Percentiles rank a stretch among this genome's conserved stretches.
These are phyloP conservation scores for Candida rishiriensis DNA, from an alignment of 805 yeast genomes.

Conservation along the genomic window DNA sequence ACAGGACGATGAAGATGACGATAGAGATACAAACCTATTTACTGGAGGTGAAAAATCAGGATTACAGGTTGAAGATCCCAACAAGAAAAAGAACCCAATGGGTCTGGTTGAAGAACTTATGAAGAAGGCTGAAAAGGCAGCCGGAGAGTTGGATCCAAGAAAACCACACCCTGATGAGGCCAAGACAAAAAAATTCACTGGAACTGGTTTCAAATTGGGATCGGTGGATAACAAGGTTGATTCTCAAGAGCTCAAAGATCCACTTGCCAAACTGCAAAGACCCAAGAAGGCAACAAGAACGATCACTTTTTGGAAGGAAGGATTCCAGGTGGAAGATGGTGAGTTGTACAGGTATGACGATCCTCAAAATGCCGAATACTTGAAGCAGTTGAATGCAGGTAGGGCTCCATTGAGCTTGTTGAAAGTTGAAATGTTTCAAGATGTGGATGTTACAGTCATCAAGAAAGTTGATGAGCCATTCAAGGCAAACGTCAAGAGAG, in stretches of 20 bases:
- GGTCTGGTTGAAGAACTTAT: conserved; percentile 51
- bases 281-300: conserved; percentile 60
- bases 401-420: conserved; percentile 84
- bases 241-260: conserved; percentile 29
- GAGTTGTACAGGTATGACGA: conserved; percentile 83
- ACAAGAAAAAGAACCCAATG: conserved; percentile 31
- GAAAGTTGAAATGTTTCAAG: conserved; percentile 84
- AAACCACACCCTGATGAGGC: conserved; percentile 22
- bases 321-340: conserved; percentile 94
- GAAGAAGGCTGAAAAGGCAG: conserved; percentile 65
- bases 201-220: conserved; percentile 51
- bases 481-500: conserved; percentile 42
- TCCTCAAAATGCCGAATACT: conserved; percentile 75
- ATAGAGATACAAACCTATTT: conserved; percentile 36
- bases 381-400: conserved; percentile 80
- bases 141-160: conserved; percentile 40
- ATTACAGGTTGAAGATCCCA: conserved; percentile 74
- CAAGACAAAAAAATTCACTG: conserved; percentile 34
- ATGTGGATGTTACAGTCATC: conserved; percentile 85
- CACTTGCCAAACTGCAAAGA: conserved; percentile 14
- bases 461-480: conserved; percentile 79
- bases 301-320: conserved; percentile 94
- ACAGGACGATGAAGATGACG: conserved; percentile 29
- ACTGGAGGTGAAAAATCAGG: conserved; percentile 74
- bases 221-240: conserved; percentile 37